Evolutionary conservation across 768 basidiomycete genomes (phyloP), one percentile per base, ranked within the genome.

Genomic region (Boletus fagicola): DNA sequence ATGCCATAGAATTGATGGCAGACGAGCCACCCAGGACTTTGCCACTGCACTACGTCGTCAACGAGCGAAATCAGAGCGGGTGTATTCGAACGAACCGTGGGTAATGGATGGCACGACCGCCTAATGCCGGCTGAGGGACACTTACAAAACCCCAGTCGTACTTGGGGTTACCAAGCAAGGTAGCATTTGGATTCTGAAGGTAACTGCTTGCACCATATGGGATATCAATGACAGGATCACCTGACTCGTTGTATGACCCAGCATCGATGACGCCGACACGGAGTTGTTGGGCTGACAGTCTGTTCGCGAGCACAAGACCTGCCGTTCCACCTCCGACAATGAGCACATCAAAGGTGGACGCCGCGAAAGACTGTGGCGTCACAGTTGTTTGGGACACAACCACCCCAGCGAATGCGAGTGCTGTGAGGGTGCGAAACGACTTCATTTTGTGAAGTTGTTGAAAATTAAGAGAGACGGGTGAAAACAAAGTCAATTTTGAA

Each of bases 21-120:
- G 53, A 54, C 3, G 53, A 54, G 4, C 53, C 53, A 18, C 53
- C 53, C 5, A 54, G 11, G 26, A 54, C 53, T 24, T 54, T 54
- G 18, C 46, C 53, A 33, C 53, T 54, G 24, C 16, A 7, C 1
- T 8, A 31, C 3, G 4, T 12, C 18, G 16, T 49, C 22, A 54
- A 15, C 1, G 15, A 2, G 7, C 24, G 15, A 42, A 11, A 33
- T 40, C 22, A n/a, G 18, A 7, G 4, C 2, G 2, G 15, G n/a
- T 16, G 20, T 10, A 55, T n/a, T 26, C 20, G 28, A 10, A 42
- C 48, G 30, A 15, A 50, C 54, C 48, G 47, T 3, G 48, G 30
- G 13, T 42, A 50, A 24, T 4, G 22, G 30, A 55, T 50, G 11
- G 8, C 5, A n/a, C 54, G 54, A 42, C 47, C 47, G 0, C 40